These are phyloP conservation scores for Scleroderma citrinum DNA, from an alignment of 768 basidiomycete species.

Conservation along the genomic window DNA sequence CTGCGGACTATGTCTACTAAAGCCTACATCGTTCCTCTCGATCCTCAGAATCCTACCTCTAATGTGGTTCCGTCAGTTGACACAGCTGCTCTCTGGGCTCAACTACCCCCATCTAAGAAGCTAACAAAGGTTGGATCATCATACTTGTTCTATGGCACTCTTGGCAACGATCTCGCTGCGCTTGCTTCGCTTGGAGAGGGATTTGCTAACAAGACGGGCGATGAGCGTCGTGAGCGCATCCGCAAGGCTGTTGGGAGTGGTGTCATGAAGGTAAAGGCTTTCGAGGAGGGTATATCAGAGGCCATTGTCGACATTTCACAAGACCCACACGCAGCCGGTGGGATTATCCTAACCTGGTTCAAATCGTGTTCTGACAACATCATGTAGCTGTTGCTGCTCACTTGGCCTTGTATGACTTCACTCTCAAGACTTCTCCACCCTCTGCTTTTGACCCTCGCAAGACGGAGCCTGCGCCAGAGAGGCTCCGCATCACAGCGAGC, in stretches of 20 bases:
- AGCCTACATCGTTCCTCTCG: conserved; percentile 54
- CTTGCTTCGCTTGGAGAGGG: conserved; percentile 55
- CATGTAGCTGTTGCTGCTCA: conserved; percentile 68
- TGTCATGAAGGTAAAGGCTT: conserved; percentile 58
- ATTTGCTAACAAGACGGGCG: conserved; percentile 40
- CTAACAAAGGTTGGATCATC: conserved; percentile 57
- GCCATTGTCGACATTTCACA: conserved; percentile 56
- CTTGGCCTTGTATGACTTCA: conserved; percentile 70
- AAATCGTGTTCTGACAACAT: background rate
- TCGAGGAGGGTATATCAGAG: conserved; percentile 56
- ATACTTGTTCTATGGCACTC: conserved; percentile 57
- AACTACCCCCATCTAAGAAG: conserved; percentile 42
- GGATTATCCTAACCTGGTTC: conserved; percentile 1
- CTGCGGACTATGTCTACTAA: conserved; percentile 44
- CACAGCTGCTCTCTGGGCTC: conserved; percentile 47
- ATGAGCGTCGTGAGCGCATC: conserved; percentile 56
- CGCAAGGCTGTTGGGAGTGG: conserved; percentile 68
- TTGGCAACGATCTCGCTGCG: conserved; percentile 40
- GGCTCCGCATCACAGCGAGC: conserved; percentile 43
- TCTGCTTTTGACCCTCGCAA: conserved; percentile 61
- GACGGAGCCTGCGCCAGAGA: conserved; percentile 44
- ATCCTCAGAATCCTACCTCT: conserved; percentile 36
- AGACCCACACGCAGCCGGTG: conserved; percentile 78
- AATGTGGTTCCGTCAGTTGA: conserved; percentile 34
- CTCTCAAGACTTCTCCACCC: conserved; percentile 67